These are phyloP conservation scores for Litsea cubeba DNA, from an alignment of 164 flowering plant genomes.

Conservation along the genomic window DNA sequence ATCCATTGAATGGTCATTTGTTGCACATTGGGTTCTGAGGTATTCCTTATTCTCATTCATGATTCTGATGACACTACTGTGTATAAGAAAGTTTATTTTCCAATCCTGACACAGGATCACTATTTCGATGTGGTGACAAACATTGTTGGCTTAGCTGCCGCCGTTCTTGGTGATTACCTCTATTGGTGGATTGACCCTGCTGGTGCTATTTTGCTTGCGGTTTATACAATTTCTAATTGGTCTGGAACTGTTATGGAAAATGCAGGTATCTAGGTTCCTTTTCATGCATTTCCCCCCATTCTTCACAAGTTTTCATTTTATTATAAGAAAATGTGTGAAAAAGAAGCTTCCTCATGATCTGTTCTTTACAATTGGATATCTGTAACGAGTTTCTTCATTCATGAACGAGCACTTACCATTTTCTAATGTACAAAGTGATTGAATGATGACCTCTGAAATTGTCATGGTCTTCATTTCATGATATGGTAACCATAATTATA, in stretches of 20 bases:
- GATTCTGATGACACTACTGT: background rate
- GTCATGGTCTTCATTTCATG: background rate
- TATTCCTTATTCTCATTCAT: background rate
- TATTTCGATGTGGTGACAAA: constrained; percentile 77
- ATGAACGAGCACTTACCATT: background rate
- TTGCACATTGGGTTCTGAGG: background rate
- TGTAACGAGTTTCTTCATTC: background rate
- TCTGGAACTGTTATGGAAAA: constrained; percentile 71
- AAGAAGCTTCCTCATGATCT: too few relatives aligned
- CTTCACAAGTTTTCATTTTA: background rate
- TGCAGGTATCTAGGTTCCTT: constrained; percentile 43
- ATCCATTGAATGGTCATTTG: background rate
- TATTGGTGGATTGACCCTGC: constrained; percentile 78
- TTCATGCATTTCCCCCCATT: too few relatives aligned
- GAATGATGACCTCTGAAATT: background rate
- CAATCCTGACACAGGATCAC: constrained; percentile 50
- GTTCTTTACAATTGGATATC: background rate
- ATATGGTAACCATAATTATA: background rate
- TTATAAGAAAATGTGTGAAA: background rate
- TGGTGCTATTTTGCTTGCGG: constrained; percentile 61
- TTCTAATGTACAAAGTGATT: background rate
- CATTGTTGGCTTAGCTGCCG: constrained; percentile 62
- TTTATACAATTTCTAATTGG: constrained; percentile 69
- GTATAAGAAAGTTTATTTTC: constrained; percentile 1
- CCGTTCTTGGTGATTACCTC: constrained; percentile 60